These are phyloP conservation scores for Pestalotiopsis sp. DNA, from an alignment of 2,329 filamentous ascomycete species.

Conservation along the genomic window DNA sequence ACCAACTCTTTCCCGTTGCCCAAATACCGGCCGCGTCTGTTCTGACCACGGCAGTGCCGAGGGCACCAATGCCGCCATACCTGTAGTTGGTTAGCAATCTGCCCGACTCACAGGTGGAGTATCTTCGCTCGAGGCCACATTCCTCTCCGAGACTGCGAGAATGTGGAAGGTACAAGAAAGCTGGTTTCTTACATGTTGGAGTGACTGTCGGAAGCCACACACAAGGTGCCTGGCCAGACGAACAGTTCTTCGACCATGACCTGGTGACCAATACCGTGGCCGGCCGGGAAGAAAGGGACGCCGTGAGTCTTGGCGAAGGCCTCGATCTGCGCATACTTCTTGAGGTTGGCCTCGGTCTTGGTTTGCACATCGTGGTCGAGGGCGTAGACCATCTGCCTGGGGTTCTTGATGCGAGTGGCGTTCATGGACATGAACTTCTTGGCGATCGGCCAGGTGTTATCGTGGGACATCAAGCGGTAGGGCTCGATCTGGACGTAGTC, in stretches of 20 bases:
- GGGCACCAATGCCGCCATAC: conserved; percentile 71
- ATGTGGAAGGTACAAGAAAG: too few relatives aligned
- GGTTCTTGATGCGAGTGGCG: conserved; percentile 70
- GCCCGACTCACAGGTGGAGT: too few relatives aligned
- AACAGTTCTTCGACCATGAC: conserved; percentile 81
- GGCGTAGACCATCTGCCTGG: conserved; percentile 76
- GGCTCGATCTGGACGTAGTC: conserved; percentile 82
- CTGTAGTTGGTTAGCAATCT: too few relatives aligned
- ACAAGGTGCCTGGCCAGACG: conserved; percentile 80
- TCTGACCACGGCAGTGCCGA: conserved; percentile 80
- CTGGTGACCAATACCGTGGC: conserved; percentile 85
- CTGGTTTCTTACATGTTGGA: conserved; percentile 62
- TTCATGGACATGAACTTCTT: conserved; percentile 81
- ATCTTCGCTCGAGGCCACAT: too few relatives aligned
- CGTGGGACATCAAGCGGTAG: conserved; percentile 80
- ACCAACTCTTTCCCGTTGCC: conserved; percentile 84
- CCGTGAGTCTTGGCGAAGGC: conserved; percentile 79
- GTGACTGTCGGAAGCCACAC: conserved; percentile 78
- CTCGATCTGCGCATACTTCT: conserved; percentile 81
- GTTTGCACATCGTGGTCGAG: conserved; percentile 83
- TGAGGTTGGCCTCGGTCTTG: conserved; percentile 65
- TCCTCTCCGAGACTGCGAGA: too few relatives aligned
- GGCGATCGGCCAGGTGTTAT: conserved; percentile 75
- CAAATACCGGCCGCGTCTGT: conserved; percentile 87
- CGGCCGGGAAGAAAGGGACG: conserved; percentile 75